Evolutionary conservation across 495 filamentous ascomycete genomes (phyloP).

Genomic region (Bryoglossum gracile): DNA sequence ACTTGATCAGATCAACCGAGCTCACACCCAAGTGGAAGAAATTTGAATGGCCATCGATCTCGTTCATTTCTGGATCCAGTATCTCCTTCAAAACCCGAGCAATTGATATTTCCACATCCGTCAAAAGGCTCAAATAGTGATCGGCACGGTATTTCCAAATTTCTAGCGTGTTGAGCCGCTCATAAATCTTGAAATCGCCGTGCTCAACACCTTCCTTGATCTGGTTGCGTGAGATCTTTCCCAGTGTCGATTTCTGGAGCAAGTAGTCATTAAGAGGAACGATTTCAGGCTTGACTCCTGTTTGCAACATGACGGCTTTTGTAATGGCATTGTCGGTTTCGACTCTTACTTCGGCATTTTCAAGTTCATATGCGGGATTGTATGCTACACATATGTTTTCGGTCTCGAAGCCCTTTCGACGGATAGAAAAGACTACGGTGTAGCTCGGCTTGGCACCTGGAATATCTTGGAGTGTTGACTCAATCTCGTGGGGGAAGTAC

Average conservation of each 20-base stretch:
- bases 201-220: slow-evolving; percentile 29
- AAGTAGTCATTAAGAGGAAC: slow-evolving; percentile 13
- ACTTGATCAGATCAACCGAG: slow-evolving; percentile 38
- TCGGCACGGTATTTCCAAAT: not conserved
- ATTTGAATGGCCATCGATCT: slow-evolving; percentile 28
- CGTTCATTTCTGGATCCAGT: not conserved
- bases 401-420: slow-evolving; percentile 24
- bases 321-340: slow-evolving; percentile 5
- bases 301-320: slow-evolving; percentile 14
- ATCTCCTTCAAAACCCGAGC: no score
- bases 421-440: slow-evolving; percentile 26
- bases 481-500: slow-evolving; percentile 34
- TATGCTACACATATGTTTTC: slow-evolving; percentile 35
- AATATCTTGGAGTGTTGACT: slow-evolving; percentile 35
- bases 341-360: slow-evolving; percentile 4
- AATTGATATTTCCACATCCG: no score
- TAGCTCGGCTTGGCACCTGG: slow-evolving; percentile 15
- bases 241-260: slow-evolving; percentile 36
- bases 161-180: not conserved
- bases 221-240: slow-evolving; percentile 42
- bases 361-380: slow-evolving; percentile 17
- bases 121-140: no score
- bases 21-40: slow-evolving; percentile 38
- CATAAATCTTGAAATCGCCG: slow-evolving; percentile 10
- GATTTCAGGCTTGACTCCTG: slow-evolving; percentile 25